A percentile compares a stretch with the other conserved stretches of the same genome.
Evolutionary conservation across 1,284 basidiomycete genomes (phyloP).

Genomic region (Takashimella tepidaria): DNA sequence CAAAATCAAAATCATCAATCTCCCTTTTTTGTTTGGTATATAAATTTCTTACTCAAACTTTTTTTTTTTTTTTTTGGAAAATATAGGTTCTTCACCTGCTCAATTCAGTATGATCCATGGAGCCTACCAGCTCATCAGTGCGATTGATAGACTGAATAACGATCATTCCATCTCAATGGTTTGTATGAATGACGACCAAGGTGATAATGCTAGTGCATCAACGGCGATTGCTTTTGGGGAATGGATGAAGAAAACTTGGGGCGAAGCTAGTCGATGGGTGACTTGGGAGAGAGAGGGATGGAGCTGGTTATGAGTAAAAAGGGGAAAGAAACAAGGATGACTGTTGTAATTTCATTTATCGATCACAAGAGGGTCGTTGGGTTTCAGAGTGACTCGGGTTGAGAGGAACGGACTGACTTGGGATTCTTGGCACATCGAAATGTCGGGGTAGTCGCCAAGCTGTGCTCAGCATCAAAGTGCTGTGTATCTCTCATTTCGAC

Average conservation of each 20-base stretch:
- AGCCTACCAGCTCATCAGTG: slow-evolving; percentile 11
- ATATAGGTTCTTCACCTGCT: slow-evolving; percentile 19
- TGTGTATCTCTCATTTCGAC: too few species aligned
- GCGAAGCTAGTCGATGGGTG: not conserved
- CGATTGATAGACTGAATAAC: slow-evolving; percentile 12
- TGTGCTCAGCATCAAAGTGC: too few species aligned
- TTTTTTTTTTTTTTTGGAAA: not conserved
- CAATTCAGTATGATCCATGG: slow-evolving; percentile 26
- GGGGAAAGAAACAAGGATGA: too few species aligned
- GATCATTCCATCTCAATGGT: slow-evolving; percentile 19
- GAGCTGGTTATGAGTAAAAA: not conserved
- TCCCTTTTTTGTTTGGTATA: too few species aligned
- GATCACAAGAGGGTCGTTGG: too few species aligned
- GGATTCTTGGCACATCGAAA: too few species aligned
- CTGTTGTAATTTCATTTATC: too few species aligned
- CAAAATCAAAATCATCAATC: too few species aligned
- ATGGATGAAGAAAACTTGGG: not conserved
- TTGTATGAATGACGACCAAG: slow-evolving; percentile 41
- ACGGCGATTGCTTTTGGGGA: not conserved
- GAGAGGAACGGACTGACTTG: too few species aligned
- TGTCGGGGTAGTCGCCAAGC: too few species aligned
- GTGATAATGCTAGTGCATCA: slow-evolving; percentile 11
- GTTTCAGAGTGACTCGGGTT: too few species aligned
- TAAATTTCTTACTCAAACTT: too few species aligned
- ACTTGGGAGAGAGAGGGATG: not conserved